Evolutionary conservation across 2,329 filamentous ascomycete species (phyloP), one percentile per base, ranked within the genome.

Genomic region (Cercospora sp.): DNA sequence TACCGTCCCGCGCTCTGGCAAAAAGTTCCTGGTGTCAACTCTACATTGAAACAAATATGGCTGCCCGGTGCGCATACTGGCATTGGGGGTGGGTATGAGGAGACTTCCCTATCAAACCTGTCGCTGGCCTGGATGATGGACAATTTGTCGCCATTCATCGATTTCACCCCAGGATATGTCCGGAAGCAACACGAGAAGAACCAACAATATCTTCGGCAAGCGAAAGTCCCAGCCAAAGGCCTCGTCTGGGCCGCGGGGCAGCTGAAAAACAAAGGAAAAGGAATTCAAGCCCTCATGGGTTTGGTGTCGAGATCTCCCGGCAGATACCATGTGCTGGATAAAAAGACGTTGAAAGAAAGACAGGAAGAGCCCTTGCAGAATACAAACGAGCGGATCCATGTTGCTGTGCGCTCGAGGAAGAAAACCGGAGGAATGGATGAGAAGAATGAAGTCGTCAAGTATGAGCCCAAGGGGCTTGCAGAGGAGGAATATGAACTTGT

Each of bases 41-140:
- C 76, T 2, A 75, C 79, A 24, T 74, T 86, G 28, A 79, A 81
- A 13, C 85, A 86, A 72, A 81, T 83, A 4, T 87, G 85, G 85
- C 86, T 86, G 64, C 84, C 84, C 0, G 85, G 85, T 9, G 81
- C 80, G 30, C 85, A 87, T 71, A 80, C 81, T 9, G 85, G 86
- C 65, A 77, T 86, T 2, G 85, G 85, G 3, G 85, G 85, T 28
- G 82, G 83, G 0, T 78, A 77, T 34, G 69, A 71, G 6, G 77
- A 79, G 30, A 70, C 70, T 2, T 72, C 76, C 5, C 74, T 79
- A 7, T 74, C 77, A 3, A 75, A 81, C 34, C 76, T 81, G 10
- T 77, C 79, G 0, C 69, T 81, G 6, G 78, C 78, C 12, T 81
- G 80, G 79, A 81, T 81, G 79, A 80, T 82, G 77, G 76, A 64